These are phyloP conservation scores for Eucalyptus marginata DNA, from an alignment of 345 rosid species.

Conservation along the genomic window DNA sequence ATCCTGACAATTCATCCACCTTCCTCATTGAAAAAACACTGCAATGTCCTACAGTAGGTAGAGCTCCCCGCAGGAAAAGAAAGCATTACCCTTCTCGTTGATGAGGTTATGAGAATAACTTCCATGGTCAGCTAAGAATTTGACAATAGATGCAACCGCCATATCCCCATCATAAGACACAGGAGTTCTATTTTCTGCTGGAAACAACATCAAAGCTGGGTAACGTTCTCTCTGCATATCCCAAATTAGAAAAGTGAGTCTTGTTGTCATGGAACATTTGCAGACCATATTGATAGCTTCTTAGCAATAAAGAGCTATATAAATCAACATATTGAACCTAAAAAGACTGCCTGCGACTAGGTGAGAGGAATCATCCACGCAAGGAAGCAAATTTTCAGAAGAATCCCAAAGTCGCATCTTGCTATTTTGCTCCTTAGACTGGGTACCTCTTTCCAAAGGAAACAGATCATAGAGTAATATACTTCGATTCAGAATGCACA, in stretches of 20 bases:
- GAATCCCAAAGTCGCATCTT: not conserved
- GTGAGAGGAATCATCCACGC: not conserved
- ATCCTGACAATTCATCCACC: not conserved
- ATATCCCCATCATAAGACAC: constrained; percentile 57
- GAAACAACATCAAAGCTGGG: constrained; percentile 77
- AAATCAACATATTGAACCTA: not conserved
- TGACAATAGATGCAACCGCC: constrained; percentile 51
- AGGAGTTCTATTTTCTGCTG: constrained; percentile 49
- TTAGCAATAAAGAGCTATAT: not conserved
- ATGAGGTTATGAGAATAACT: constrained; percentile 39
- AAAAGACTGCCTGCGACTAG: not conserved
- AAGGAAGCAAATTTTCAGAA: not conserved
- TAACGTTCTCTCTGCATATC: constrained; percentile 67
- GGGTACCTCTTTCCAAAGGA: not conserved
- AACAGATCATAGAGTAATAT: not conserved
- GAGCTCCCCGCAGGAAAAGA: not conserved
- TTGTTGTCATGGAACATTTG: not conserved
- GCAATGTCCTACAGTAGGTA: not conserved
- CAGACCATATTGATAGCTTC: not conserved
- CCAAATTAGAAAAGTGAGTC: not conserved
- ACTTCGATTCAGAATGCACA: not conserved
- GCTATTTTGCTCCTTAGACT: not conserved
- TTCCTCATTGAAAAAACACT: not conserved
- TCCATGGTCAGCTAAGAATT: constrained; percentile 60
- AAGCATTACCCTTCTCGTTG: constrained; percentile 35